Evolutionary conservation across 257 asterid genomes (phyloP).

Genomic region (Solanum etuberosum): DNA sequence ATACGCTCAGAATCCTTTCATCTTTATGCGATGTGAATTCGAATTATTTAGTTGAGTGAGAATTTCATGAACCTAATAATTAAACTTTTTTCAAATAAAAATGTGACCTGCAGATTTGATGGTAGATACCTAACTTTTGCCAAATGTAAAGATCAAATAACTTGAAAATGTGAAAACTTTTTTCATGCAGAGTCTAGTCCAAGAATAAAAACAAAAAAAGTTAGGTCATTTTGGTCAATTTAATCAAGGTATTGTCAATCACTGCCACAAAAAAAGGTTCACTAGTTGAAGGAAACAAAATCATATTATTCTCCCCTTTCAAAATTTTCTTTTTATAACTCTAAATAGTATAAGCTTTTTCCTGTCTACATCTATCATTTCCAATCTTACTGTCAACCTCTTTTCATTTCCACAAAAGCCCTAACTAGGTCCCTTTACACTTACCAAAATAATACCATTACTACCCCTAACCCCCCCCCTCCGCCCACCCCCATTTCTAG

Average conservation of each 20-base stretch:
- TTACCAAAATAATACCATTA: conserved; percentile 20
- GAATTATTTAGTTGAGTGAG: not conserved
- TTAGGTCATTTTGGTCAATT: conserved; percentile 28
- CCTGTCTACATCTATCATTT: conserved; percentile 28
- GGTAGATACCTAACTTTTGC: not conserved
- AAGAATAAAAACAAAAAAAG: conserved; percentile 5
- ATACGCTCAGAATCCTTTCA: not conserved
- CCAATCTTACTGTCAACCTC: conserved; percentile 22
- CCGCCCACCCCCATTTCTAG: conserved; percentile 6
- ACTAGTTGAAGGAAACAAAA: conserved; percentile 38
- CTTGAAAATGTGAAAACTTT: not conserved
- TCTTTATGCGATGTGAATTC: fast-evolving
- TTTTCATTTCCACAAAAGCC: conserved; percentile 54
- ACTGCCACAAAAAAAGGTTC: conserved; percentile 25
- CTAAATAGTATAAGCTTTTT: conserved; percentile 13
- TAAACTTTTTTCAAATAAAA: not conserved
- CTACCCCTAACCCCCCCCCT: not conserved
- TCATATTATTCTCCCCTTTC: conserved; percentile 32
- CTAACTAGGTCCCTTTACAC: conserved; percentile 27
- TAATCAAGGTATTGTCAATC: conserved; percentile 44
- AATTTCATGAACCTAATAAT: not conserved
- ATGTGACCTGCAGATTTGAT: not conserved
- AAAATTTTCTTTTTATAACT: not conserved
- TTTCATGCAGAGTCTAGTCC: not conserved
- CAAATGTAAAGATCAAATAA: not conserved